phyloP scores from a whole-genome alignment of 2,329 filamentous ascomycete genomes.

The Aureobasidium vineae region DNA sequence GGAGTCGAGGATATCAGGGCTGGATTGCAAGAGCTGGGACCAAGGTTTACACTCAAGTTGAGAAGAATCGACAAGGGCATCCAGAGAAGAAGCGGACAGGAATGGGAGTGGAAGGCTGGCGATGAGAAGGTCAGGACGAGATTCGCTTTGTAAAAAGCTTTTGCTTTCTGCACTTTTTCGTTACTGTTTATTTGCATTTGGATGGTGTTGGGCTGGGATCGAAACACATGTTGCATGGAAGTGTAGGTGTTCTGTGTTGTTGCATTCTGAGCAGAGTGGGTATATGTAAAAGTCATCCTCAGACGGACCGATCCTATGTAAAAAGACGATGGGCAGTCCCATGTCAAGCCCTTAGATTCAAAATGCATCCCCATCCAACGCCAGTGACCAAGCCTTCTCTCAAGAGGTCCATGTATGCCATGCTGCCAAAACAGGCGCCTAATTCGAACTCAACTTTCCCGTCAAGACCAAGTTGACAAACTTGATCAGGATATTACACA shows the following conservation, averaged over 20 bases:
- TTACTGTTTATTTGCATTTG: not conserved
- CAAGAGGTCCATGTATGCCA: not conserved
- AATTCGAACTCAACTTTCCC: conserved; percentile 11
- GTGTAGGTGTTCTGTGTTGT: not conserved
- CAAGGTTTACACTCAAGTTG: conserved; percentile 80
- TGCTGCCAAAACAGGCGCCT: not conserved
- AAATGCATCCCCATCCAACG: not conserved
- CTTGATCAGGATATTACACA: conserved; percentile 38
- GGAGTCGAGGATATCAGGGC: conserved; percentile 83
- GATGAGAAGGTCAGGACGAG: conserved; percentile 94
- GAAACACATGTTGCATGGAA: too few species aligned
- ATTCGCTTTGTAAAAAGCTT: conserved; percentile 70
- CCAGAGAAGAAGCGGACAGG: conserved; percentile 69
- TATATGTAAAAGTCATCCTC: not conserved
- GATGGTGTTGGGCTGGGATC: not conserved
- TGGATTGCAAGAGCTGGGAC: conserved; percentile 87
- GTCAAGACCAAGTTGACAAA: conserved; percentile 34
- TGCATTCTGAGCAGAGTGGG: not conserved
- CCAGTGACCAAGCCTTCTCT: not conserved
- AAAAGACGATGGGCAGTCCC: not conserved
- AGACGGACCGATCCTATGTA: conserved; percentile 29
- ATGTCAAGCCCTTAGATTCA: not conserved
- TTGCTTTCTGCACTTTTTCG: not conserved
- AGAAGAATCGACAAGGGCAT: conserved; percentile 89
- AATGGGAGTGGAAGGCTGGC: conserved; percentile 95